Conservation (phyloP, 2,329 filamentous ascomycete species). For the Ceratocystis albifundus region DNA sequence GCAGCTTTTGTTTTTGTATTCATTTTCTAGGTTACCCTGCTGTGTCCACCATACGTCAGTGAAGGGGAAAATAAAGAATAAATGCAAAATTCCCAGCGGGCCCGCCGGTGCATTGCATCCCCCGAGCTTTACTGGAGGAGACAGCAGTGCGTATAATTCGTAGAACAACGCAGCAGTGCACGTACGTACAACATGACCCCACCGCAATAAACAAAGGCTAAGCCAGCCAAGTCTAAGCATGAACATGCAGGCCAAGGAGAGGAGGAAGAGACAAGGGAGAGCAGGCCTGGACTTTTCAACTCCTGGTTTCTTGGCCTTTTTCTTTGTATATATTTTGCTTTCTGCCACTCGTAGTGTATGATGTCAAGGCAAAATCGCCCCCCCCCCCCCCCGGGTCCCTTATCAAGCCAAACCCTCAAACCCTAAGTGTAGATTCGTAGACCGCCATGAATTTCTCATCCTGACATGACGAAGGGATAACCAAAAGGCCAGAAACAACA, state of each 20-base stretch:
- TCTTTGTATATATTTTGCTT: neutral
- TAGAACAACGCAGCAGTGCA: neutral
- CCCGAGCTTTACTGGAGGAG: neutral
- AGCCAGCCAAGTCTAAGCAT: neutral
- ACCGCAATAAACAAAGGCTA: neutral
- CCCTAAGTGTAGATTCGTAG: neutral
- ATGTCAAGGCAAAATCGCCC: neutral
- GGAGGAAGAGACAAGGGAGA: neutral
- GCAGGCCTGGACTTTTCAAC: neutral
- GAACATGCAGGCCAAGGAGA: neutral
- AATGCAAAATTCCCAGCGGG: neutral
- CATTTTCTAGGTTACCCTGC: neutral
- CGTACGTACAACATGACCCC: neutral
- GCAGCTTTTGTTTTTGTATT: too few species aligned
- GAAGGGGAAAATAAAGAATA: neutral
- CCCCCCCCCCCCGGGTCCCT: too few species aligned
- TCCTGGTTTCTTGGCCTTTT: neutral
- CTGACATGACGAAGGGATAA: too few species aligned
- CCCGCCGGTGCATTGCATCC: conserved; percentile 3
- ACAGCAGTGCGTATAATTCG: neutral
- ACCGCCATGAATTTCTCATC: neutral
- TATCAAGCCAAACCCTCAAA: too few species aligned
- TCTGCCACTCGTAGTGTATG: neutral
- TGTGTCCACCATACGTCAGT: neutral
- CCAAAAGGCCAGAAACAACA: too few species aligned